phyloP scores from a whole-genome alignment of 208 protist genomes.

The Crithidia sp. region DNA sequence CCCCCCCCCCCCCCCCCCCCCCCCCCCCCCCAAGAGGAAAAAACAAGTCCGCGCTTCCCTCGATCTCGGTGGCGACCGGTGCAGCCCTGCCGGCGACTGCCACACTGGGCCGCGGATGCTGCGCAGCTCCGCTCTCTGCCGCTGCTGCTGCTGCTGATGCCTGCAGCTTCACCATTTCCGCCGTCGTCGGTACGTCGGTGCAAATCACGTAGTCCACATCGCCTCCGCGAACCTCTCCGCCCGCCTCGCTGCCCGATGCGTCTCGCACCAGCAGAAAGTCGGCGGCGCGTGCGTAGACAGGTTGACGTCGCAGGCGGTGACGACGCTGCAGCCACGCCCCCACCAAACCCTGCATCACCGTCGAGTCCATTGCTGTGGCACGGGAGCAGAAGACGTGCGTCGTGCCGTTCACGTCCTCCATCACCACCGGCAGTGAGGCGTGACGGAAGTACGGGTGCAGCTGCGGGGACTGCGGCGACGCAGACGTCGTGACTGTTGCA shows the following conservation, averaged over 20 bases:
- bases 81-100: too few relatives aligned
- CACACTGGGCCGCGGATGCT: too few relatives aligned
- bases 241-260: not conserved
- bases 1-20: too few relatives aligned
- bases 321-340: constrained; percentile 36
- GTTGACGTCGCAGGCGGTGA: constrained; percentile 24
- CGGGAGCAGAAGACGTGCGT: constrained; percentile 42
- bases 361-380: constrained; percentile 15
- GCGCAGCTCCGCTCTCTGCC: not conserved
- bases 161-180: not conserved
- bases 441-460: constrained; percentile 27
- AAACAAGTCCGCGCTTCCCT: too few relatives aligned
- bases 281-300: constrained; percentile 13
- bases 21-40: too few relatives aligned
- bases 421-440: constrained; percentile 25
- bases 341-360: constrained; percentile 5
- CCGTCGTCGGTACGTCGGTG: not conserved
- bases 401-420: constrained; percentile 47
- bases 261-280: constrained; percentile 13
- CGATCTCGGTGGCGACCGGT: too few relatives aligned
- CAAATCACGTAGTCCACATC: constrained; percentile 30
- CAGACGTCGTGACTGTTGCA: too few relatives aligned
- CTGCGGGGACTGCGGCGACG: not conserved
- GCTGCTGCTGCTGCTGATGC: not conserved
- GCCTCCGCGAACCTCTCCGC: not conserved